phyloP scores from a whole-genome alignment of 2,329 filamentous ascomycete genomes.

The Coleophoma crateriformis region DNA sequence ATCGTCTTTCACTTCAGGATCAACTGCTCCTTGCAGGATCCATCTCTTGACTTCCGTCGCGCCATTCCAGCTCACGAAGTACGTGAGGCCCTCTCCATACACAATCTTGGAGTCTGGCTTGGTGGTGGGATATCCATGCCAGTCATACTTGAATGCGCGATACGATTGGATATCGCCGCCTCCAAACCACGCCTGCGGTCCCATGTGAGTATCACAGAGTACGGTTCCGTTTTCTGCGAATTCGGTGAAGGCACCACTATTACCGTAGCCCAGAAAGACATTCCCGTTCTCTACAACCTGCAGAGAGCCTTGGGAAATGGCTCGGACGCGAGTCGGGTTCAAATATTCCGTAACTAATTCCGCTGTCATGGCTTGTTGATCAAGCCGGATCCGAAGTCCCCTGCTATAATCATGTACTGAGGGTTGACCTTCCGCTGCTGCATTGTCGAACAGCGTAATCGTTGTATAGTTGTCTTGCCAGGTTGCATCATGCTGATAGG shows the following conservation, averaged over 20 bases:
- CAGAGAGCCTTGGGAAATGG: slow-evolving; percentile 7
- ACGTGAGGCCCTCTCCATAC: slow-evolving; percentile 23
- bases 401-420: not conserved
- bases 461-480: slow-evolving; percentile 13
- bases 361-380: slow-evolving; percentile 4
- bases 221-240: slow-evolving; percentile 19
- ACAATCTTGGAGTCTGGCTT: slow-evolving; percentile 26
- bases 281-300: slow-evolving; percentile 8
- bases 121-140: slow-evolving; percentile 26
- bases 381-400: slow-evolving; percentile 1
- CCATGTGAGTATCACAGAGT: slow-evolving; percentile 30
- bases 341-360: slow-evolving; percentile 2
- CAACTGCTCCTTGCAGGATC: slow-evolving; percentile 35
- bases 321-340: slow-evolving; percentile 5
- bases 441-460: slow-evolving; percentile 7
- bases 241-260: slow-evolving; percentile 5
- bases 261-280: slow-evolving; percentile 8
- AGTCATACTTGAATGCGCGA: slow-evolving; percentile 29
- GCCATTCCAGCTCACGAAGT: slow-evolving; percentile 47
- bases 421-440: not conserved
- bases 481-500: slow-evolving; percentile 42
- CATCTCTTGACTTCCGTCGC: slow-evolving; percentile 38
- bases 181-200: slow-evolving; percentile 18
- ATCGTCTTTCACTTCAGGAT: not conserved
- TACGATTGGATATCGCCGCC: slow-evolving; percentile 28